Evolutionary conservation across 441 rosid genomes (phyloP), one percentile per base, ranked within the genome.

Genomic region (Hura crepitans): DNA sequence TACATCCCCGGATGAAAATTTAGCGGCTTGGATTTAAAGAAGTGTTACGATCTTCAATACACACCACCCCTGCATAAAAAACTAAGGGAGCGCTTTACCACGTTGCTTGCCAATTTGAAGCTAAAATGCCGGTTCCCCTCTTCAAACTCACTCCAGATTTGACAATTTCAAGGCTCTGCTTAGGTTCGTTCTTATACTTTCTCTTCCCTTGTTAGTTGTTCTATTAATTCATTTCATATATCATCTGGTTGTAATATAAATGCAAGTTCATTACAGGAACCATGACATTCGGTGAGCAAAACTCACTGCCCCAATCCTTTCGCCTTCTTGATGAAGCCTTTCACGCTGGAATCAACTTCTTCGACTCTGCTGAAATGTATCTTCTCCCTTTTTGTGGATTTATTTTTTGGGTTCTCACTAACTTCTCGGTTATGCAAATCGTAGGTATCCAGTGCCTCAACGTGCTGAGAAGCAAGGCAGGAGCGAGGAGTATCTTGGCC

Each of bases 1-100:
- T 89, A 87, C 96, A 86, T 79, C 90, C 93, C 95, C 90, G 0
- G 0, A n/a, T n/a, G n/a, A n/a, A n/a, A n/a, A n/a, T n/a, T n/a
- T n/a, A n/a, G n/a, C n/a, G n/a, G n/a, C n/a, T n/a, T n/a, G n/a
- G n/a, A n/a, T n/a, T n/a, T n/a, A n/a, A n/a, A n/a, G n/a, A n/a
- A n/a, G n/a, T n/a, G n/a, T n/a, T n/a, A n/a, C n/a, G n/a, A n/a
- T n/a, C n/a, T n/a, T n/a, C n/a, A n/a, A n/a, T n/a, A n/a, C n/a
- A n/a, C n/a, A n/a, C n/a, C n/a, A n/a, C n/a, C n/a, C n/a, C n/a
- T n/a, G n/a, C n/a, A n/a, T n/a, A n/a, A n/a, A n/a, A n/a, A n/a
- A n/a, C n/a, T n/a, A n/a, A n/a, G n/a, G n/a, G n/a, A n/a, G n/a
- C n/a, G n/a, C n/a, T n/a, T n/a, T n/a, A n/a, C n/a, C n/a, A n/a